Base-by-base conservation (phyloP, 2,329 filamentous ascomycete species). In the Ophiocordyceps robertsii region DNA sequence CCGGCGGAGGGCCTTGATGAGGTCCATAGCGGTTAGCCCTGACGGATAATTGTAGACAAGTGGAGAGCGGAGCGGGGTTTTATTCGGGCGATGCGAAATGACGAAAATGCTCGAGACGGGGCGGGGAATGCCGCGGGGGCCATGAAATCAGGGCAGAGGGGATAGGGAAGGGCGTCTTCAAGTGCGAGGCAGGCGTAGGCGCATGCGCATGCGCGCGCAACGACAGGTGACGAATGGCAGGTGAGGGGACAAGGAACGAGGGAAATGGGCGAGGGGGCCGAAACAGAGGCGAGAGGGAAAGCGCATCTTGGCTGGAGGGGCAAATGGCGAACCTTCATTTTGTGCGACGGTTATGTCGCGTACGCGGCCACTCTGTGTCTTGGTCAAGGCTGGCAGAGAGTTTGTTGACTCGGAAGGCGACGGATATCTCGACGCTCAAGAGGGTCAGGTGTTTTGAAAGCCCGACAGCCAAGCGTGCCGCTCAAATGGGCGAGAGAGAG, bases 1-100 rank as follows among this genome's bases (percentile, higher is more conserved):
- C 66, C 86, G 77, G 61, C 88, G 78, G 64, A 95, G 75, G 61
- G 81, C 82, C 82, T 87, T 67, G 39, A 70, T 51, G 35, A 64
- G 53, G 56, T 63, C 62, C 61, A 67, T 66, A 35, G 56, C 56
- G 46, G 60, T 72, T 60, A 72, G 68, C 53, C 13, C 31, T 6
- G 17, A 33, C 17, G 29, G 24, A 29, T 16, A 29, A 24, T 3
- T 27, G 16, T 14, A 19, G 7, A n/a, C 9, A 2, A 14, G 21
- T 19, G 19, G 17, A 27, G 29, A 29, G 19, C 38, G 30, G 32
- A 24, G 36, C 36, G 36, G 24, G 11, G n/a, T 19, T 29, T 14
- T 29, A 29, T 39, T 27, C 16, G 11, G 27, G 37, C 35, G 36
- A 33, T 29, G 32, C 12, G 9, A 32, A 21, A 11, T 17, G 32